Base-by-base conservation (phyloP, 345 rosid genomes). In the Limnanthes douglasii region DNA sequence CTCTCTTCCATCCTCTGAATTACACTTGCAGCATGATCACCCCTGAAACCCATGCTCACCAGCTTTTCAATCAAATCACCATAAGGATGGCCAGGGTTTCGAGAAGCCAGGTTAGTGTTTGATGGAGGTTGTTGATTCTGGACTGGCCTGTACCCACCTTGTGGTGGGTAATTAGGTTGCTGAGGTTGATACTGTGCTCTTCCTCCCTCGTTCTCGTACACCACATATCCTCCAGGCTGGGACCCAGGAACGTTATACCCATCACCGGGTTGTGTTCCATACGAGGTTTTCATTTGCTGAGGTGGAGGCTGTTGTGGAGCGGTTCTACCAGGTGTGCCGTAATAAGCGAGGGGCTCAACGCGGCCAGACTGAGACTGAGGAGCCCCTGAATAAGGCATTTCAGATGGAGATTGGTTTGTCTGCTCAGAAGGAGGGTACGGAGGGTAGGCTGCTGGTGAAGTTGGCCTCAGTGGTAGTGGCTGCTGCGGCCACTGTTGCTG, bases 1-100 rank as follows among this genome's bases (percentile, higher is more conserved):
- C 64, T 78, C 45, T 92, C 96, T 51, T 85, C 96, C 94, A 85
- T 73, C 70, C 90, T 41, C 53, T 92, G 96, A 39, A 92, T 92
- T 59, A 81, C 93, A 2, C 54, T 51, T 4, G 54, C 64, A 16
- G 65, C 84, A 51, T 55, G 78, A 40, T 92, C 99, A 6, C 69
- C 84, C 57, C 99, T 69, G 64, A 69, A 85, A 25, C 96, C 99
- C 99, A 92, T 92, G 70, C 56, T 69, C 51, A 62, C 65, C 54
- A 85, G 46, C 60, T 85, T 92, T 50, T 92, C 99, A 8, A 85
- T 66, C 69, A 92, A 42, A 22, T 92, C 96, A 4, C 54, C 36
- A 17, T 85, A 73, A 1, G 80, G 52, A 34, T 50, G 66, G 47
- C 46, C 49, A 12, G 72, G 64, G 50, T 56, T 61, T 33, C 66